Evolutionary conservation across 75 land plant species (phyloP).

Genomic region (Ceratopteris richardii): DNA sequence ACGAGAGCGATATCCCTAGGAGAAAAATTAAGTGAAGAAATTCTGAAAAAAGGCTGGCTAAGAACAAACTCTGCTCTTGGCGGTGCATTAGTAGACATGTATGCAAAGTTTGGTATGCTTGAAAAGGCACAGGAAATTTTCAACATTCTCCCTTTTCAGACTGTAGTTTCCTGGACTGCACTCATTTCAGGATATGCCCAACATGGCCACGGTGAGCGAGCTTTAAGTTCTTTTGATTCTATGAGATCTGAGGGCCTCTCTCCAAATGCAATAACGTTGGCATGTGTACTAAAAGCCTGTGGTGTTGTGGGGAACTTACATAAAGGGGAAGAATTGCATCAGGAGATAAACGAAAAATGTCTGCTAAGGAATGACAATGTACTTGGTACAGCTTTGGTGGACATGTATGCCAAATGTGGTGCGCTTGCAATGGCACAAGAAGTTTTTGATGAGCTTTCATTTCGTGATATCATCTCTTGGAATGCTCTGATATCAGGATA

Average conservation of each 20-base stretch:
- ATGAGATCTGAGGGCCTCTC: constrained; percentile 5
- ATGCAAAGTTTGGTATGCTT: constrained; percentile 18
- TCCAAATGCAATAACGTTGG: constrained; percentile 8
- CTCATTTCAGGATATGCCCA: constrained; percentile 15
- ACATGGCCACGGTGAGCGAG: constrained; percentile 7
- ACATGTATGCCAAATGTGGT: constrained; percentile 69
- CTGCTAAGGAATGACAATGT: neutral
- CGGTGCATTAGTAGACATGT: constrained; percentile 18
- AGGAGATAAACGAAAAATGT: constrained; percentile 2
- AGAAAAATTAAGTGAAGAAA: neutral
- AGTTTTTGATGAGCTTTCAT: constrained; percentile 42
- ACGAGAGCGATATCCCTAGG: neutral
- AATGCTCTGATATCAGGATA: constrained; percentile 63
- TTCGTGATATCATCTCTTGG: constrained; percentile 58
- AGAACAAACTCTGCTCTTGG: constrained; percentile 3
- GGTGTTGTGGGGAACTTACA: neutral
- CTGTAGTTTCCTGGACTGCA: constrained; percentile 18
- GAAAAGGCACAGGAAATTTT: constrained; percentile 8
- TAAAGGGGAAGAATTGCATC: constrained; percentile 11
- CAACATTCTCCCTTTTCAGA: constrained; percentile 5
- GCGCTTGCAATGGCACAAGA: constrained; percentile 31
- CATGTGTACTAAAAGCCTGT: constrained; percentile 19
- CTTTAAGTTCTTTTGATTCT: constrained; percentile 5
- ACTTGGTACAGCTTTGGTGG: constrained; percentile 55
- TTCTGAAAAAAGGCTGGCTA: neutral